A percentile compares a stretch with the other conserved stretches of the same genome.
Conservation (phyloP, 306 rosid genomes). For the Cucurbita ficifolia region DNA sequence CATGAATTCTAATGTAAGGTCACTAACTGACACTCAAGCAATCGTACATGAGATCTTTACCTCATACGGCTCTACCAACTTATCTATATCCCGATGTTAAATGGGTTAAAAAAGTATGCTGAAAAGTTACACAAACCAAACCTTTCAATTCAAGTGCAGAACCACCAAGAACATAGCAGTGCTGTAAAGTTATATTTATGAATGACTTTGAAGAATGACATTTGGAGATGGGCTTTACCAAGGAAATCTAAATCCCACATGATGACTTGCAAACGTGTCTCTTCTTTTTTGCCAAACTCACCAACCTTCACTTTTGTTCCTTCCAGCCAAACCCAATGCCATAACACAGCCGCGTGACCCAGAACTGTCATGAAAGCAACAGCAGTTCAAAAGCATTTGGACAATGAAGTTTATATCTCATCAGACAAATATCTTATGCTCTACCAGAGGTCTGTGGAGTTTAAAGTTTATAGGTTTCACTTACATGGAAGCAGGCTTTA, state of each 20-base stretch:
- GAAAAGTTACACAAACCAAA: not conserved
- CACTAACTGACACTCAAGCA: too few species aligned
- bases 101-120: not conserved
- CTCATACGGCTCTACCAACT: not conserved
- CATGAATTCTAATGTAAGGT: too few species aligned
- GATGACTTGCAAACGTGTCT: conserved; percentile 1
- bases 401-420: not conserved
- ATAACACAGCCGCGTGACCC: not conserved
- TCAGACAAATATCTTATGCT: not conserved
- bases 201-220: not conserved
- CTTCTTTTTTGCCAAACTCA: not conserved
- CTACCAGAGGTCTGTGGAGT: not conserved
- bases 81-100: not conserved
- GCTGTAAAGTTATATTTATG: not conserved
- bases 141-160: not conserved
- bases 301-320: not conserved
- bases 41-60: too few species aligned
- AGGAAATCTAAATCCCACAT: not conserved
- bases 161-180: not conserved
- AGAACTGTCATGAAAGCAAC: not conserved
- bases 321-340: not conserved
- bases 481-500: not conserved
- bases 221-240: not conserved
- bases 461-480: not conserved
- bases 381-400: not conserved